Evolutionary conservation across 371 early-diverging fungal genomes (phyloP).

Genomic region (Mucor lusitanicus): DNA sequence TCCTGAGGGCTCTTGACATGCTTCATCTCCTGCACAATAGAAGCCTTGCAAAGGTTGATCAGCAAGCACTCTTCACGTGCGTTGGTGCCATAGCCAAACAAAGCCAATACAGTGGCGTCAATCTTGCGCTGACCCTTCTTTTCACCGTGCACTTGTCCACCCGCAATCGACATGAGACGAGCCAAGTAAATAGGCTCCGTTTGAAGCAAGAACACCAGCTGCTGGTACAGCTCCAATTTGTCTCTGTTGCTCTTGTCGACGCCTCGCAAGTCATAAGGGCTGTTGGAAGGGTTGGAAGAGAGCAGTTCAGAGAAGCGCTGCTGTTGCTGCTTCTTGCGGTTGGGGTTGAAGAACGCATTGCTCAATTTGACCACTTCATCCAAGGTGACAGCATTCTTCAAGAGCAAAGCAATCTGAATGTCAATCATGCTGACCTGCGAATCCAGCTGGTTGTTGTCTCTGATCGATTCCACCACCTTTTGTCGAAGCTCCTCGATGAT

Average conservation of each 20-base stretch:
- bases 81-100: constrained; percentile 97
- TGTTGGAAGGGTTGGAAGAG: constrained; percentile 20
- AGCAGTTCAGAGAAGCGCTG: constrained; percentile 48
- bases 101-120: constrained; percentile 85
- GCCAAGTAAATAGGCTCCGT: constrained; percentile 94
- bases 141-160: constrained; percentile 55
- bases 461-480: constrained; percentile 82
- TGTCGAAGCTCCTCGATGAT: constrained; percentile 89
- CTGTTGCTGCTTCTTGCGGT: constrained; percentile 55
- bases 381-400: constrained; percentile 94
- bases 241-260: constrained; percentile 87
- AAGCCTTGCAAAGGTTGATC: constrained; percentile 90
- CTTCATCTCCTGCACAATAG: constrained; percentile 89
- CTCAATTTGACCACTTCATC: constrained; percentile 86
- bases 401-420: constrained; percentile 94
- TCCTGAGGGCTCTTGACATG: constrained; percentile 82
- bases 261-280: constrained; percentile 58
- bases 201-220: constrained; percentile 95
- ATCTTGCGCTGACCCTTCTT: constrained; percentile 62
- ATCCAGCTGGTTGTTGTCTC: constrained; percentile 89
- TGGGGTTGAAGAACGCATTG: constrained; percentile 41
- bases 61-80: constrained; percentile 96
- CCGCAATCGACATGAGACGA: constrained; percentile 82
- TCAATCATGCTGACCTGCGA: constrained; percentile 88
- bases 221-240: constrained; percentile 84